Evolutionary conservation across 805 yeast genomes (phyloP).

Genomic region (Helenozyma baotianmanensis): DNA sequence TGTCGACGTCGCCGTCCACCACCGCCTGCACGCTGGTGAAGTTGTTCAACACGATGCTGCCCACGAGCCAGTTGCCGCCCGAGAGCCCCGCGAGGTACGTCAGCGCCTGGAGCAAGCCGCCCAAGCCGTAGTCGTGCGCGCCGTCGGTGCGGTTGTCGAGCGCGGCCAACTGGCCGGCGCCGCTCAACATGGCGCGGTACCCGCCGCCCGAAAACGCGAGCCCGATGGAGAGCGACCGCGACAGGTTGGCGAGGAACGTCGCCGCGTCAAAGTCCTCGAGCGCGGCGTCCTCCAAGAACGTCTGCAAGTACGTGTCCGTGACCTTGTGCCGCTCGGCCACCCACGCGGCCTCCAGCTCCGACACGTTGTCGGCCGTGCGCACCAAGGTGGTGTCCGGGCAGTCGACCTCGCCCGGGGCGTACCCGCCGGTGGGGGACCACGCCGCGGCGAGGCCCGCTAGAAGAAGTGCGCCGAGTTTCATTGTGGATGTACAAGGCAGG

Average conservation of each 20-base stretch:
- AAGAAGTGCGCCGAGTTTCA: conserved; percentile 8
- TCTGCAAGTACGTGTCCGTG: conserved; percentile 42
- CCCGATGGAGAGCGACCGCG: conserved; percentile 47
- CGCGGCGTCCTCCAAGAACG: conserved; percentile 43
- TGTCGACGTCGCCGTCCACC: conserved; percentile 17
- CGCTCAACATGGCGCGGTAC: conserved; percentile 80
- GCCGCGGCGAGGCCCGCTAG: conserved; percentile 12
- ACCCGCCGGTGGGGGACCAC: conserved; percentile 12
- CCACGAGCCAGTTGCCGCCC: conserved; percentile 59
- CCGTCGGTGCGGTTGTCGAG: conserved; percentile 63
- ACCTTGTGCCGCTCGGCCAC: conserved; percentile 22
- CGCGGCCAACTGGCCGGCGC: conserved; percentile 81
- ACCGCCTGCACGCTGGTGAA: conserved; percentile 48
- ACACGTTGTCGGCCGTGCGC: conserved; percentile 10
- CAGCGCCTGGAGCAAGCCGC: conserved; percentile 18
- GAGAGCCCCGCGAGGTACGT: conserved; percentile 17
- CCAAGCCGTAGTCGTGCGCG: conserved; percentile 17
- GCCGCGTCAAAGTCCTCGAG: conserved; percentile 46
- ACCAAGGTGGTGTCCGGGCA: conserved; percentile 13
- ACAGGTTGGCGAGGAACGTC: conserved; percentile 29
- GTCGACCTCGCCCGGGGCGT: conserved; percentile 14
- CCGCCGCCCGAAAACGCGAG: conserved; percentile 80
- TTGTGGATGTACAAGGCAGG: no score
- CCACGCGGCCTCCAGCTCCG: conserved; percentile 13
- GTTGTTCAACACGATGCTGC: conserved; percentile 56